phyloP scores from a whole-genome alignment of 805 yeast species.

The Hagleromyces aurorensis region DNA sequence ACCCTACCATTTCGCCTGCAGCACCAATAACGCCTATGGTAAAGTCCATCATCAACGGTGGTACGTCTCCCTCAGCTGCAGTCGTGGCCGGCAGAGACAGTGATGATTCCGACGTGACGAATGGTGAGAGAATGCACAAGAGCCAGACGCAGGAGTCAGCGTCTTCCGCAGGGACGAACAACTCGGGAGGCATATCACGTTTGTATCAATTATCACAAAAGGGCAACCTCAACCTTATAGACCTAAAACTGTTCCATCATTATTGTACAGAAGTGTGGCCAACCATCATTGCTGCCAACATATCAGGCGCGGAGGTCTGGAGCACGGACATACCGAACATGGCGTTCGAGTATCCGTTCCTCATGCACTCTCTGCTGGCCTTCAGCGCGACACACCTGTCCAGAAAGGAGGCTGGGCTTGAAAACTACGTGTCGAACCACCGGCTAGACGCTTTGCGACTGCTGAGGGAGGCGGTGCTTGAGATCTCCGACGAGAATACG shows the following conservation, averaged over 20 bases:
- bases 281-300: constrained; percentile 86
- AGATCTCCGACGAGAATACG: constrained; percentile 75
- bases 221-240: constrained; percentile 55
- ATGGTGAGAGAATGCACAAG: constrained; percentile 12
- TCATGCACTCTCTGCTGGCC: constrained; percentile 88
- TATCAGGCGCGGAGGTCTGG: constrained; percentile 77
- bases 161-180: constrained; percentile 8
- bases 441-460: constrained; percentile 79
- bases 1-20: constrained; percentile 23
- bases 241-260: constrained; percentile 77
- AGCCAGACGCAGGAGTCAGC: constrained; percentile 14
- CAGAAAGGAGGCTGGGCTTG: constrained; percentile 65
- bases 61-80: constrained; percentile 14
- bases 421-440: constrained; percentile 76
- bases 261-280: constrained; percentile 78
- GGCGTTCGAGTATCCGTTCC: constrained; percentile 80
- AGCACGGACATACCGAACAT: constrained; percentile 77
- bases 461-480: constrained; percentile 76
- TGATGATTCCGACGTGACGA: constrained; percentile 6
- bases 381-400: constrained; percentile 89
- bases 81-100: constrained; percentile 11
- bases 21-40: constrained; percentile 21
- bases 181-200: constrained; percentile 14
- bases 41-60: constrained; percentile 8
- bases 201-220: constrained; percentile 22